Conservation (phyloP, 495 filamentous ascomycete genomes). For the Pseudotulostoma volvatum region DNA sequence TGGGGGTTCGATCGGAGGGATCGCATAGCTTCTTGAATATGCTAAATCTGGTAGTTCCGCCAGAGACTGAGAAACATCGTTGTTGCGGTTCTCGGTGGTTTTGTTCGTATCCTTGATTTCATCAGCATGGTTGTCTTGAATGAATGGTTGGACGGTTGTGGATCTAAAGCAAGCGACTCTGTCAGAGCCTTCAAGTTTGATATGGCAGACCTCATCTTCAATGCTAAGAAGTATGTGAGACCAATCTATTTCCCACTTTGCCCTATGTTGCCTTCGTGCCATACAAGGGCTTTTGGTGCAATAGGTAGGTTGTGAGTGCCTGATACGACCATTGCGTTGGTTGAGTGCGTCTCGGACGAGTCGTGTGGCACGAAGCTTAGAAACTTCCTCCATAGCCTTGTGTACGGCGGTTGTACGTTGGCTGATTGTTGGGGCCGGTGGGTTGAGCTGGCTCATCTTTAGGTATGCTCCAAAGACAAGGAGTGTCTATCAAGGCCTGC, state of each 20-base stretch:
- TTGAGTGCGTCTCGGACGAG: background rate
- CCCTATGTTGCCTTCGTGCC: conserved; percentile 1
- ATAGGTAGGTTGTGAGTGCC: conserved; percentile 2
- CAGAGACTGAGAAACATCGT: too few relatives aligned
- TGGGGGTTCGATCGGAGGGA: too few relatives aligned
- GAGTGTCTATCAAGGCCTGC: conserved; percentile 5
- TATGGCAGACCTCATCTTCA: conserved; percentile 1
- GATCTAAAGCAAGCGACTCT: background rate
- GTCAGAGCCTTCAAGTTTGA: background rate
- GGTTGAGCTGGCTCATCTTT: conserved; percentile 2
- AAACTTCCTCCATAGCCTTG: conserved; percentile 1
- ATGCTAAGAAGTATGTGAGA: conserved; percentile 4
- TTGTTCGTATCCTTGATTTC: too few relatives aligned
- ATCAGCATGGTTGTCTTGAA: too few relatives aligned
- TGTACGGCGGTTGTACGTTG: conserved; percentile 5
- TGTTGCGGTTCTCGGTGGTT: too few relatives aligned
- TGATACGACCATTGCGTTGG: conserved; percentile 6
- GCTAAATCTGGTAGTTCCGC: too few relatives aligned
- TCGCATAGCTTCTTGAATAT: too few relatives aligned
- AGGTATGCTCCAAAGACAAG: conserved; percentile 8
- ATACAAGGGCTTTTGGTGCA: conserved; percentile 5
- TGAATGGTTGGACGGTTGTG: background rate
- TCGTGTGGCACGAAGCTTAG: background rate
- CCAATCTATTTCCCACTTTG: conserved; percentile 3
- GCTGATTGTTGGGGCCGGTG: conserved; percentile 1